Percentiles rank a stretch among this genome's conserved stretches.
Conservation (phyloP, 75 land plant species). For the Ceratopteris richardii region DNA sequence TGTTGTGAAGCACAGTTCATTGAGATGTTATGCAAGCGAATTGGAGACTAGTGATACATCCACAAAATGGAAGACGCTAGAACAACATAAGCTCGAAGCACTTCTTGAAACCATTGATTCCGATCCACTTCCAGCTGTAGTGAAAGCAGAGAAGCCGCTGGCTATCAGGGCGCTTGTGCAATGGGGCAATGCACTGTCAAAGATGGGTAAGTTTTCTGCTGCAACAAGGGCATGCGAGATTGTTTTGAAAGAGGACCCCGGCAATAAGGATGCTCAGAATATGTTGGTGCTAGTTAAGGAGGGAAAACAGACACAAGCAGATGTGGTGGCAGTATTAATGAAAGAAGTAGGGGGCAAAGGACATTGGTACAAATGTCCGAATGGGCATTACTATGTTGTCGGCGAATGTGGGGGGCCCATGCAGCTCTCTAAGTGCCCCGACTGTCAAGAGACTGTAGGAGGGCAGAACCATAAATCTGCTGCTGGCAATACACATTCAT, state of each 20-base stretch:
- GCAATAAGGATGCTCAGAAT: slow-evolving; percentile 6
- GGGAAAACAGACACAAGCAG: not conserved
- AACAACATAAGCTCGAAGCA: no score
- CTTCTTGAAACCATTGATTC: not conserved
- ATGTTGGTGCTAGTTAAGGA: slow-evolving; percentile 6
- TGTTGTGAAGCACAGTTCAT: slow-evolving; percentile 10
- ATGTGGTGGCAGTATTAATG: slow-evolving; percentile 10
- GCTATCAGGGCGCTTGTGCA: slow-evolving; percentile 16
- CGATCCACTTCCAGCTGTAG: not conserved
- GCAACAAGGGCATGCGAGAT: slow-evolving; percentile 12
- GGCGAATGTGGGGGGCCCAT: slow-evolving; percentile 24
- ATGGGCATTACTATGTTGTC: slow-evolving; percentile 19
- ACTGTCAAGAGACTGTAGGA: slow-evolving; percentile 14
- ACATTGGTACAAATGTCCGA: slow-evolving; percentile 23
- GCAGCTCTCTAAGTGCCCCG: slow-evolving; percentile 23
- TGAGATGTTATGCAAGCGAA: not conserved
- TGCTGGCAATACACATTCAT: slow-evolving; percentile 15
- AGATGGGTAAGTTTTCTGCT: not conserved
- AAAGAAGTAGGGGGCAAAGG: slow-evolving; percentile 16
- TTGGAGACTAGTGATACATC: not conserved
- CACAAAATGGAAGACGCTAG: not conserved
- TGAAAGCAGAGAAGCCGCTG: slow-evolving; percentile 4
- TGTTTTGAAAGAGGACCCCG: slow-evolving; percentile 9
- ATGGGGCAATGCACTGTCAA: not conserved
- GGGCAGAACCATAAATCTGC: slow-evolving; percentile 12